phyloP scores from a whole-genome alignment of 257 asterid species.

The Fraxinus excelsior region DNA sequence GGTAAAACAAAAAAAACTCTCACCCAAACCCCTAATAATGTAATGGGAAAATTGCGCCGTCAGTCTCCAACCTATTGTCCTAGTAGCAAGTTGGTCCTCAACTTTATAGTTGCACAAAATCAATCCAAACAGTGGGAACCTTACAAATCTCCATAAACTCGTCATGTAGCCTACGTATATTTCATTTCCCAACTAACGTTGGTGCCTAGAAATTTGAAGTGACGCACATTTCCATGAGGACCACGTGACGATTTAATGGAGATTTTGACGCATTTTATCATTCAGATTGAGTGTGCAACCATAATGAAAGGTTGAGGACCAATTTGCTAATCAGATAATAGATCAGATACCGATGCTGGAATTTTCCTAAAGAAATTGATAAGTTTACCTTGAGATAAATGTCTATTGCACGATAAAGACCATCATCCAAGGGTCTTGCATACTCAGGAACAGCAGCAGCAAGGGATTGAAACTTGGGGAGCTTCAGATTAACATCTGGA shows the following conservation, averaged over 20 bases:
- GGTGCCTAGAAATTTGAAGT: neutral
- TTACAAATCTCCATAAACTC: too few species aligned
- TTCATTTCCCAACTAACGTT: neutral
- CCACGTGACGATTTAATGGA: neutral
- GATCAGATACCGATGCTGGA: neutral
- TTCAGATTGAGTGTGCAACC: neutral
- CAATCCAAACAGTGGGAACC: neutral
- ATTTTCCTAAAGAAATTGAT: neutral
- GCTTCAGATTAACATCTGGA: conserved; percentile 84
- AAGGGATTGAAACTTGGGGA: conserved; percentile 82
- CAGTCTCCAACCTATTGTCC: neutral
- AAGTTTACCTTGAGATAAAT: conserved; percentile 78
- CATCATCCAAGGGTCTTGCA: conserved; percentile 92
- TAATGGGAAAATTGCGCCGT: neutral
- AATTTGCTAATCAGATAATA: neutral
- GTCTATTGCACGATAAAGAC: conserved; percentile 94
- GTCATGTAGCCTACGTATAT: neutral
- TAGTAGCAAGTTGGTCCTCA: neutral
- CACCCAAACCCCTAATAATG: neutral
- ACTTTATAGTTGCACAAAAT: neutral
- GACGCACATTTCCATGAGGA: neutral
- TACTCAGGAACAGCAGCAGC: conserved; percentile 92
- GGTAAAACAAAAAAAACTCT: neutral
- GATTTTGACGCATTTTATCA: neutral
- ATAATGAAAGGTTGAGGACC: neutral